Evolutionary conservation across 2,329 filamentous ascomycete species (phyloP).

Genomic region (Alternaria panax): DNA sequence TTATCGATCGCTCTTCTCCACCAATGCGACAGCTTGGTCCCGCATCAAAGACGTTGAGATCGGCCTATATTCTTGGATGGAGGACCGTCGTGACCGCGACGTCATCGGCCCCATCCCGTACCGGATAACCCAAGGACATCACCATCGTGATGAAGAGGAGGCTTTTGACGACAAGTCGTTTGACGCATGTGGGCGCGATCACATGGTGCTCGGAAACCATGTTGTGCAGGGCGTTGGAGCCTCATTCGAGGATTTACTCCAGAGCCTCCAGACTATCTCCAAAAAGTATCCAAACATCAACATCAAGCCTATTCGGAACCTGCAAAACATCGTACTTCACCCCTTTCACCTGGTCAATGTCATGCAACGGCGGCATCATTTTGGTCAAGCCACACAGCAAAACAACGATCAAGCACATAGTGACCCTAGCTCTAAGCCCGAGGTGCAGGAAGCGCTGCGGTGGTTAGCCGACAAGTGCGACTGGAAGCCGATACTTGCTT

Average conservation of each 20-base stretch:
- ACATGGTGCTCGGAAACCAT: slow-evolving; percentile 45
- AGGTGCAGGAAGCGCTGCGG: slow-evolving; percentile 43
- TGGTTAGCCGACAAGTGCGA: slow-evolving; percentile 43
- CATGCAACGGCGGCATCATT: slow-evolving; percentile 39
- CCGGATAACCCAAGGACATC: slow-evolving; percentile 42
- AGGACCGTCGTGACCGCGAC: slow-evolving; percentile 45
- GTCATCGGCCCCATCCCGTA: slow-evolving; percentile 44
- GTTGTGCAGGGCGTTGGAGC: slow-evolving; percentile 45
- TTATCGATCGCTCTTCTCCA: slow-evolving; percentile 45
- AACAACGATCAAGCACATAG: slow-evolving; percentile 18
- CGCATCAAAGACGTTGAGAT: slow-evolving; percentile 44
- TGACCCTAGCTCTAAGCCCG: slow-evolving; percentile 40
- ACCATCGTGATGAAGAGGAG: slow-evolving; percentile 47
- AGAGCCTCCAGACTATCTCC: slow-evolving; percentile 39
- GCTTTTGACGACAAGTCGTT: slow-evolving; percentile 47
- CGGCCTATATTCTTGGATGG: slow-evolving; percentile 46
- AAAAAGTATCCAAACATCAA: slow-evolving; percentile 45
- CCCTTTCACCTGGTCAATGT: slow-evolving; percentile 48
- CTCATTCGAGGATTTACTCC: slow-evolving; percentile 44
- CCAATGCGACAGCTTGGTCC: slow-evolving; percentile 40
- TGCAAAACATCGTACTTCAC: slow-evolving; percentile 41
- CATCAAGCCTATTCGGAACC: slow-evolving; percentile 38
- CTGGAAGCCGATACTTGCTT: slow-evolving; percentile 45
- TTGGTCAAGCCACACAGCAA: slow-evolving; percentile 25
- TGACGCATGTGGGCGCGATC: slow-evolving; percentile 42